phyloP scores from a whole-genome alignment of 1,284 basidiomycete genomes.

The Leccinum griseonigrum region DNA sequence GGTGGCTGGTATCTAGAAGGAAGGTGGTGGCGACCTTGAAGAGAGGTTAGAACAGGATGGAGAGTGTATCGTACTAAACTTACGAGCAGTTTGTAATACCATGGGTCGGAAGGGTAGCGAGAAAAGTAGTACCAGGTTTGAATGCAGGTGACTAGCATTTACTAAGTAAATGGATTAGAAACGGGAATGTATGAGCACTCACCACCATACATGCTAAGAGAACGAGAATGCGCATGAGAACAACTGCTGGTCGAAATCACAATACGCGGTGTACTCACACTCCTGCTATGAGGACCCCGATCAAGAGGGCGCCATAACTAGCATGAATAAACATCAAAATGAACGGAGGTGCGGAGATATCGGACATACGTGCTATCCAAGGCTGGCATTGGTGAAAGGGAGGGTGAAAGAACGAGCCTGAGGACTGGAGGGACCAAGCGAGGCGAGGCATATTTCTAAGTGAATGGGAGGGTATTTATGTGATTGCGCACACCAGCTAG shows the following conservation, averaged over 20 bases:
- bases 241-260: not conserved
- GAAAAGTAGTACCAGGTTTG: conserved; percentile 57
- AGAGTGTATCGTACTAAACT: not conserved
- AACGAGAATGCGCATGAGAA: not conserved
- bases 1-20: conserved; percentile 51
- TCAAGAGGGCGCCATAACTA: conserved; percentile 49
- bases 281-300: conserved; percentile 48
- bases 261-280: conserved; percentile 32
- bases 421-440: not conserved
- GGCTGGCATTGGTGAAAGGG: conserved; percentile 11
- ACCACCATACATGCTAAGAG: conserved; percentile 53
- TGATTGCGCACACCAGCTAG: not conserved
- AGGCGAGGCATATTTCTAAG: not conserved
- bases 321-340: not conserved
- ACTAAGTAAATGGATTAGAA: not conserved
- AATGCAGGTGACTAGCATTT: conserved; percentile 46
- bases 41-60: not conserved
- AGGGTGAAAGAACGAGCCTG: not conserved
- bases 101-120: conserved; percentile 45
- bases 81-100: conserved; percentile 45
- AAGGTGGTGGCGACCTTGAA: conserved; percentile 46
- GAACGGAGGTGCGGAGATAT: not conserved
- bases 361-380: conserved; percentile 20
- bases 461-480: not conserved
- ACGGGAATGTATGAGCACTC: conserved; percentile 5